A percentile compares a stretch with the other conserved stretches of the same genome.
Conservation (phyloP, 2,329 filamentous ascomycete species). For the Fusarium sp. region DNA sequence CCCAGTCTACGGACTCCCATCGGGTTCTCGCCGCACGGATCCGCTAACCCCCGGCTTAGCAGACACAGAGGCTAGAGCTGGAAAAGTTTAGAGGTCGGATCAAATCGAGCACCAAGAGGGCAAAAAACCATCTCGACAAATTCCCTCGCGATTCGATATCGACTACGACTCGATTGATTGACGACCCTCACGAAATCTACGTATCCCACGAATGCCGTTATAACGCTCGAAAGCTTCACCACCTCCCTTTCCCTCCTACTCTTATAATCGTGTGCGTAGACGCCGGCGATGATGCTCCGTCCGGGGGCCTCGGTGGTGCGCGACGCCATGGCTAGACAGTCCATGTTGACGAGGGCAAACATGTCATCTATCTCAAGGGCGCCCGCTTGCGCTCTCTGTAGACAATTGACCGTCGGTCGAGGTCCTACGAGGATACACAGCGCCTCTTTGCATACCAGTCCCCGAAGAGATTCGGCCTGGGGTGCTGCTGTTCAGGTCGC, state of each 20-base stretch:
- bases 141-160: conserved; percentile 20
- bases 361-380: conserved; percentile 21
- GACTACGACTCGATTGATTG: conserved; percentile 26
- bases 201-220: conserved; percentile 34
- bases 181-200: conserved; percentile 8
- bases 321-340: conserved; percentile 54
- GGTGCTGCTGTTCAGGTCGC: conserved; percentile 80
- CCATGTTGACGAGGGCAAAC: conserved; percentile 41
- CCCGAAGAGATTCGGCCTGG: conserved; percentile 74
- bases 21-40: conserved; percentile 41
- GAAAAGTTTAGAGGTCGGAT: conserved; percentile 51
- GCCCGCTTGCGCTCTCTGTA: conserved; percentile 53
- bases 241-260: conserved; percentile 9
- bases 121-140: conserved; percentile 45
- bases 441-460: conserved; percentile 61
- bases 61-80: conserved; percentile 42
- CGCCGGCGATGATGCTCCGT: conserved; percentile 67
- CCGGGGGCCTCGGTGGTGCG: conserved; percentile 67
- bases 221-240: conserved; percentile 11
- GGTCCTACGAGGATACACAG: conserved; percentile 55
- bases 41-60: conserved; percentile 41
- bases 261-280: conserved; percentile 22
- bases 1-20: conserved; percentile 1
- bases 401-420: conserved; percentile 51
- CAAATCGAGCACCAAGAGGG: conserved; percentile 31